These are phyloP conservation scores for Calocera cornea DNA, from an alignment of 768 basidiomycete species.

Conservation along the genomic window DNA sequence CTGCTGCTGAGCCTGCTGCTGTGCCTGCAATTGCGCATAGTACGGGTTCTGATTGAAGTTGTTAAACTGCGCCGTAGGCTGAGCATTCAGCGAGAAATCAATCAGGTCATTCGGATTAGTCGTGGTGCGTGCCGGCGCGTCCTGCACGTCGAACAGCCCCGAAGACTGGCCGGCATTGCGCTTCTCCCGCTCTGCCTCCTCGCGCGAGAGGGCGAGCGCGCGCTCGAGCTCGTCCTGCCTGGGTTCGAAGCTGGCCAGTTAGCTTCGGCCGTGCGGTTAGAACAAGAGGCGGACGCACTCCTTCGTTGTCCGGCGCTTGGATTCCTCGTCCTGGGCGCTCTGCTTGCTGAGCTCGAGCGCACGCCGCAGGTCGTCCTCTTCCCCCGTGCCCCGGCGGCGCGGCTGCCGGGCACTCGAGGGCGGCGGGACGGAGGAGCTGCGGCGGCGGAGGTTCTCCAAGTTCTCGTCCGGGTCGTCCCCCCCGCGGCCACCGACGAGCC, in stretches of 20 bases:
- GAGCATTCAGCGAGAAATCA: background rate
- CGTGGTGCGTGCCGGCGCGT: slow-evolving; percentile 34
- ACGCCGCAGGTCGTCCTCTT: slow-evolving; percentile 69
- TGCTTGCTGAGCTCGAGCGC: slow-evolving; percentile 89
- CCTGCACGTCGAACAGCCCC: slow-evolving; percentile 44
- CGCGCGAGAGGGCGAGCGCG: slow-evolving; percentile 75
- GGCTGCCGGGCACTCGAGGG: slow-evolving; percentile 13
- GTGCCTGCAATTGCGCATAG: slow-evolving; percentile 17
- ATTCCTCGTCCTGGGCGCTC: slow-evolving; percentile 54
- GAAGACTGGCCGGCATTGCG: slow-evolving; percentile 8
- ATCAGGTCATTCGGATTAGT: background rate
- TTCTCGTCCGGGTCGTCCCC: slow-evolving; percentile 31
- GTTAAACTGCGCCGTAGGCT: background rate
- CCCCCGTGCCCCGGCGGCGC: slow-evolving; percentile 26
- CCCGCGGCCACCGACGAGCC: slow-evolving; percentile 60
- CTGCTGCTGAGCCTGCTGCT: slow-evolving; percentile 38
- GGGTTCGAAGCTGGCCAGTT: background rate
- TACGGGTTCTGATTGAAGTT: slow-evolving; percentile 6
- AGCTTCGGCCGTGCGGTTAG: too few relatives aligned
- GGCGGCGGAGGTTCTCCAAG: slow-evolving; percentile 35
- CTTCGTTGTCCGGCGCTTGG: slow-evolving; percentile 30
- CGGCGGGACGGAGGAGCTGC: slow-evolving; percentile 20
- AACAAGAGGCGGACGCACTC: slow-evolving; percentile 31
- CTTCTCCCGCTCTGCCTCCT: slow-evolving; percentile 72
- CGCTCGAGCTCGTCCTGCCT: slow-evolving; percentile 65